These are phyloP conservation scores for Phaeomoniella chlamydospora DNA, from an alignment of 2,329 filamentous ascomycete genomes.

Conservation along the genomic window DNA sequence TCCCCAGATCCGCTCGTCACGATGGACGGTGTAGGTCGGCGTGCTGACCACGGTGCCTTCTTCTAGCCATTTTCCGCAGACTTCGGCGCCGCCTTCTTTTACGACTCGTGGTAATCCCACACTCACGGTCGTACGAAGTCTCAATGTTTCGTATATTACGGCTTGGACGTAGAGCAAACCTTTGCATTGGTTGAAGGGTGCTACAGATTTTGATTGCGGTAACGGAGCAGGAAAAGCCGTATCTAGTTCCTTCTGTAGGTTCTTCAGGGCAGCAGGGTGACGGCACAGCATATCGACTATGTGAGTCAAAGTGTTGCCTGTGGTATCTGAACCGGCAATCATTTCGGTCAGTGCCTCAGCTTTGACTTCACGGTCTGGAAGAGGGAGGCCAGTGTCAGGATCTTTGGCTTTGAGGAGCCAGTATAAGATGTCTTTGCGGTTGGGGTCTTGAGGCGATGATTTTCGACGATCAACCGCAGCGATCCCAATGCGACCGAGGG, in stretches of 20 bases:
- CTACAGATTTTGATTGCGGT: conserved; percentile 18
- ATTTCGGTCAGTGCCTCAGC: conserved; percentile 19
- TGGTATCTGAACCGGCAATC: conserved; percentile 20
- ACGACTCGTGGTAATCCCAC: conserved; percentile 6
- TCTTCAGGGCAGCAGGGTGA: conserved; percentile 11
- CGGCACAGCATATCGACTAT: conserved; percentile 12
- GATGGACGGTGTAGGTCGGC: conserved; percentile 25
- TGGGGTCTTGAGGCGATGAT: no score
- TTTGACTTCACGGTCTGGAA: conserved; percentile 14
- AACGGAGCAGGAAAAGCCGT: conserved; percentile 12
- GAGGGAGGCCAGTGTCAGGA: conserved; percentile 12
- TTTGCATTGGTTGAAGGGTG: no score
- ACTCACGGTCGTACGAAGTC: conserved; percentile 8
- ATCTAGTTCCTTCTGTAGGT: conserved; percentile 14
- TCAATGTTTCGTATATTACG: conserved; percentile 13
- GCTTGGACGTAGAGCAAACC: conserved; percentile 16
- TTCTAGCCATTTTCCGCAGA: no score
- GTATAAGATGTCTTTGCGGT: conserved; percentile 17
- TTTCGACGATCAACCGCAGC: conserved; percentile 16
- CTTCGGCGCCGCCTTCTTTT: conserved; percentile 7
- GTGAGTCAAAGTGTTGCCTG: conserved; percentile 17
- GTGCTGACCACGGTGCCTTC: conserved; percentile 21
- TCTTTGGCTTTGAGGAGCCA: conserved; percentile 16
- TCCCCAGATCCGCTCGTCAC: no score
- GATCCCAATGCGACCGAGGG: conserved; percentile 11